Evolutionary conservation across 2,329 filamentous ascomycete species (phyloP).

Genomic region (Fusarium camptoceras): DNA sequence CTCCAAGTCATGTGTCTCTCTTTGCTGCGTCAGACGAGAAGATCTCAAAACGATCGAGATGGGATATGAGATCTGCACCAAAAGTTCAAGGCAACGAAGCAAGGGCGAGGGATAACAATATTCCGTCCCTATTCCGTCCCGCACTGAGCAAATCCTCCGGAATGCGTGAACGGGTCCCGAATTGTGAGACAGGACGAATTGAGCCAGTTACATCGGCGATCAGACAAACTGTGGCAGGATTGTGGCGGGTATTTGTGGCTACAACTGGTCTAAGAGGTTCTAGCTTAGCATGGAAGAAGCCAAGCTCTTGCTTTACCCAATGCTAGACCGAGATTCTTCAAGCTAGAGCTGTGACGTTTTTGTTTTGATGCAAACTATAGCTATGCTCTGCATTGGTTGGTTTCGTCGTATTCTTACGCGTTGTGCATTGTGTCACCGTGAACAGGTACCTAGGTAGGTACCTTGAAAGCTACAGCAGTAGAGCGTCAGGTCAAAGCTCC

Average conservation of each 20-base stretch:
- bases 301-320: not conserved
- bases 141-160: constrained; percentile 1
- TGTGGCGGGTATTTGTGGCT: constrained; percentile 17
- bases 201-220: not conserved
- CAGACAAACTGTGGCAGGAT: not conserved
- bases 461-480: not conserved
- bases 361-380: not conserved
- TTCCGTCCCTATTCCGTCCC: constrained; percentile 15
- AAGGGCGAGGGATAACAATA: constrained; percentile 7
- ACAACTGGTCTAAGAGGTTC: constrained; percentile 7
- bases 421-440: constrained; percentile 1
- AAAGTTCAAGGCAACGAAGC: constrained; percentile 1
- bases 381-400: constrained; percentile 2
- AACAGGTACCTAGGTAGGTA: not conserved
- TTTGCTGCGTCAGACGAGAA: not conserved
- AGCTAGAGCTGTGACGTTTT: constrained; percentile 18
- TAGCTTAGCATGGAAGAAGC: constrained; percentile 13
- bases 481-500: not conserved
- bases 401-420: constrained; percentile 1
- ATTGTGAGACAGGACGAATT: not conserved
- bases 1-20: constrained; percentile 10
- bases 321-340: not conserved
- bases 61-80: constrained; percentile 27
- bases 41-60: constrained; percentile 39
- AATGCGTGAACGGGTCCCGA: not conserved